Percentiles rank a stretch among this genome's conserved stretches.
phyloP scores from a whole-genome alignment of 2,329 filamentous ascomycete species.

The Malbranchea cinnamomea region DNA sequence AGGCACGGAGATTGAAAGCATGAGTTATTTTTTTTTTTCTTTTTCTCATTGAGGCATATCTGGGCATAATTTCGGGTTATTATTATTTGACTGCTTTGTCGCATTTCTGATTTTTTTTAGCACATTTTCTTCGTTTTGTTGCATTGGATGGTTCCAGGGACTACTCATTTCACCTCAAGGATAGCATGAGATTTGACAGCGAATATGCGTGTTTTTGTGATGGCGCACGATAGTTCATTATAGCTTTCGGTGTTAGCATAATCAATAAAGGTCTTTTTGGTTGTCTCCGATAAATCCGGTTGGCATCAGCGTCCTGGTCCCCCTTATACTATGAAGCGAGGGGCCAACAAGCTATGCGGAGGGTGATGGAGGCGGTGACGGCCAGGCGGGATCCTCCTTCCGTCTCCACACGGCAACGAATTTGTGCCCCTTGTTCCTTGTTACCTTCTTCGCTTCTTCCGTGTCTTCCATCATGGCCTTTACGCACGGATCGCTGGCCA shows the following conservation, averaged over 20 bases:
- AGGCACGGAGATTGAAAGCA: constrained; percentile 47
- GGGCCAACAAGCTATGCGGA: too few species aligned
- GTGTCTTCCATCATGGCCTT: constrained; percentile 59
- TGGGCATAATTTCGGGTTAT: not conserved
- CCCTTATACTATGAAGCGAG: too few species aligned
- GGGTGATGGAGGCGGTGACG: constrained; percentile 7
- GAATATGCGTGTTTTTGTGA: too few species aligned
- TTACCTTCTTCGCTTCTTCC: constrained; percentile 95
- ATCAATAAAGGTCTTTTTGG: too few species aligned
- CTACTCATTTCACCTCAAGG: too few species aligned
- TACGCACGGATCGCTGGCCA: constrained; percentile 43
- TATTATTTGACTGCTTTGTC: not conserved
- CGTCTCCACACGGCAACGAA: constrained; percentile 81
- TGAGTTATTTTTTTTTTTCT: constrained; percentile 15
- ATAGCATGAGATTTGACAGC: too few species aligned
- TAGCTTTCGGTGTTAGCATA: too few species aligned
- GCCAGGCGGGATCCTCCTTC: constrained; percentile 64
- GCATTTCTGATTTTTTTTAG: not conserved
- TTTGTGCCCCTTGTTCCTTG: constrained; percentile 77
- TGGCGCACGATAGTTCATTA: too few species aligned
- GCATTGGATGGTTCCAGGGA: too few species aligned
- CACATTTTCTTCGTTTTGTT: not conserved
- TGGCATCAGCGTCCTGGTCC: too few species aligned
- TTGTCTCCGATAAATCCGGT: too few species aligned
- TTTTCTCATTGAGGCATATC: constrained; percentile 1